These are phyloP conservation scores for Tilletia indica DNA, from an alignment of 1,284 basidiomycete genomes.

Conservation along the genomic window DNA sequence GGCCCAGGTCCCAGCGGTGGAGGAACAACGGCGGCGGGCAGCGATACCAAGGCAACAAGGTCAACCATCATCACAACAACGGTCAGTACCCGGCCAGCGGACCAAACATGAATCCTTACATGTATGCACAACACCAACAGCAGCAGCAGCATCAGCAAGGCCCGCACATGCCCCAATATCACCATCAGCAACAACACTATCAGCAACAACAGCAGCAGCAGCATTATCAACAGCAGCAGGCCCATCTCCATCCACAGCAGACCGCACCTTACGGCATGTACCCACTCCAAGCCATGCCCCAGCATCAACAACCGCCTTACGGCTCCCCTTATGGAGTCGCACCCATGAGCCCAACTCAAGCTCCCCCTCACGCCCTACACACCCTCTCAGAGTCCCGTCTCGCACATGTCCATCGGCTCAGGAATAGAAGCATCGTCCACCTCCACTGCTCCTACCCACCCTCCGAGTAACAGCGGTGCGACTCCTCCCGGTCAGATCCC, in stretches of 20 bases:
- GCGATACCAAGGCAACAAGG: background rate
- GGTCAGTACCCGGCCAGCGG: slow-evolving; percentile 1
- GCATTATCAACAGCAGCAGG: background rate
- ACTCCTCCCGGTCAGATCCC: background rate
- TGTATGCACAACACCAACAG: background rate
- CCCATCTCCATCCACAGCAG: background rate
- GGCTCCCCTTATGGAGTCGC: background rate
- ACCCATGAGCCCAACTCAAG: background rate
- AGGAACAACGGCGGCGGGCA: background rate
- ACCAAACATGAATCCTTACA: background rate
- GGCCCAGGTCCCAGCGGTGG: background rate
- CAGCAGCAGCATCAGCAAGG: slow-evolving; percentile 7
- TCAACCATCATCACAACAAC: background rate
- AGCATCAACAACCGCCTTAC: background rate
- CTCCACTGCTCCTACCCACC: too few relatives aligned
- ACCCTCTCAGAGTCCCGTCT: background rate
- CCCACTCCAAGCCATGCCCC: background rate
- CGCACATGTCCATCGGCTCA: background rate
- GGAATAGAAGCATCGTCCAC: too few relatives aligned
- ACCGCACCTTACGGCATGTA: background rate
- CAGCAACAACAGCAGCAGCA: background rate
- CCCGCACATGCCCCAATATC: background rate
- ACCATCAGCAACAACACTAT: background rate
- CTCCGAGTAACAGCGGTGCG: background rate
- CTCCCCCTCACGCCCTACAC: background rate